Conservation (phyloP, 352 stramenopile species). For the Globisporangium irregulare region DNA sequence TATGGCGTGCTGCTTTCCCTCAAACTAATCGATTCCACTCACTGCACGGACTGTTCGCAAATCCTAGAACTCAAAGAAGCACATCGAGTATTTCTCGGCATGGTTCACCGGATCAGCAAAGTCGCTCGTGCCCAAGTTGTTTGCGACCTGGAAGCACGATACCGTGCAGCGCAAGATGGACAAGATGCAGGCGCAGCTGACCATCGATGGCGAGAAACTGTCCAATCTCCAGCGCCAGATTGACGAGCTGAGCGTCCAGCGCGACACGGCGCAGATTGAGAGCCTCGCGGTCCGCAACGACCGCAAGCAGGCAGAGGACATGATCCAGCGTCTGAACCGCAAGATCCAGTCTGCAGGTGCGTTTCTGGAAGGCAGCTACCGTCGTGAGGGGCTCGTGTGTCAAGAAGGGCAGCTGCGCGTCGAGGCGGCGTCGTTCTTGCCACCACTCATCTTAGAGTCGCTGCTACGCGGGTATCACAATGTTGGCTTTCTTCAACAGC, state of each 20-base stretch:
- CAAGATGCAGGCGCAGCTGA: slow-evolving; percentile 36
- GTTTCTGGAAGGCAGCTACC: slow-evolving; percentile 45
- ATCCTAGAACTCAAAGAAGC: slow-evolving; percentile 66
- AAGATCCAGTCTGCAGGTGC: slow-evolving; percentile 56
- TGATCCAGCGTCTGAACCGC: slow-evolving; percentile 40
- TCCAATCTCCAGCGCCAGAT: slow-evolving; percentile 42
- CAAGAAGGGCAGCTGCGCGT: slow-evolving; percentile 64
- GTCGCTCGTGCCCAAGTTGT: slow-evolving; percentile 50
- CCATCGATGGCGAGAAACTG: slow-evolving; percentile 31
- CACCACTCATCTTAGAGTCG: slow-evolving; percentile 62
- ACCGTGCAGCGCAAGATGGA: slow-evolving; percentile 26
- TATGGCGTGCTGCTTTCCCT: background rate
- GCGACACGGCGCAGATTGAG: slow-evolving; percentile 47
- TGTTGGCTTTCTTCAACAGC: slow-evolving; percentile 60
- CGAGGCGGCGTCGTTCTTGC: slow-evolving; percentile 60
- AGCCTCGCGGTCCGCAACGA: slow-evolving; percentile 55
- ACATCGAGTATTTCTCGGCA: slow-evolving; percentile 64
- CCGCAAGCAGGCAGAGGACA: slow-evolving; percentile 55
- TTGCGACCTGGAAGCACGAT: slow-evolving; percentile 48
- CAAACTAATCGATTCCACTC: background rate
- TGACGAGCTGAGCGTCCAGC: slow-evolving; percentile 47
- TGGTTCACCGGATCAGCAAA: slow-evolving; percentile 65
- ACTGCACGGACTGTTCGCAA: background rate
- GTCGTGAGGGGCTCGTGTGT: slow-evolving; percentile 50
- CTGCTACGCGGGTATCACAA: slow-evolving; percentile 58